Conservation (phyloP, 225 moss, liverwort and hornwort species). For the Neckera pumila region DNA sequence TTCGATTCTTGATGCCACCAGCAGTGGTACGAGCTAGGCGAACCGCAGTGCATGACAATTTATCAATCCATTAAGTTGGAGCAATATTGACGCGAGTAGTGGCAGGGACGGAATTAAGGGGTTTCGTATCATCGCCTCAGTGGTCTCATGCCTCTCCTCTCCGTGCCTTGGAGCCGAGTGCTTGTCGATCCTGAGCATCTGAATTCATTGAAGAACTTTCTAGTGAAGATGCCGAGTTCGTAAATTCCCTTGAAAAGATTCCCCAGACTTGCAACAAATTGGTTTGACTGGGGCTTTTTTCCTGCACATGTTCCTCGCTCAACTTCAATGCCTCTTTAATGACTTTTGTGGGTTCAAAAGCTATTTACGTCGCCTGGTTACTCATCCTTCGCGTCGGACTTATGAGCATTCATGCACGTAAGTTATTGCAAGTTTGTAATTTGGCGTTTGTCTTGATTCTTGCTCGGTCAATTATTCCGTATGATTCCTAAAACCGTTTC, state of each 20-base stretch:
- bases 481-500: neutral
- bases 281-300: constrained; percentile 1
- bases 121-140: constrained; percentile 6
- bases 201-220: constrained; percentile 32
- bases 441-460: constrained; percentile 7
- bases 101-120: neutral
- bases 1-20: constrained; percentile 16
- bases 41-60: neutral
- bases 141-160: constrained; percentile 1
- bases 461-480: neutral
- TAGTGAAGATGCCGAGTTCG: constrained; percentile 15
- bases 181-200: constrained; percentile 15
- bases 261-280: constrained; percentile 8
- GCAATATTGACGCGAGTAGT: neutral
- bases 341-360: neutral
- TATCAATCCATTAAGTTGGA: neutral
- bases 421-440: constrained; percentile 3
- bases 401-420: neutral
- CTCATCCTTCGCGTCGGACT: neutral
- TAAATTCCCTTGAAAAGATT: neutral
- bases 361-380: neutral
- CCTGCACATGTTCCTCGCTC: constrained; percentile 6
- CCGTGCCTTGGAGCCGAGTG: constrained; percentile 23
- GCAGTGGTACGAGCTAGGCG: neutral
- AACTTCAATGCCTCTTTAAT: constrained; percentile 10